These are phyloP conservation scores for Cryptococcus hybrid DNA, from an alignment of 1,284 basidiomycete species.

Conservation along the genomic window DNA sequence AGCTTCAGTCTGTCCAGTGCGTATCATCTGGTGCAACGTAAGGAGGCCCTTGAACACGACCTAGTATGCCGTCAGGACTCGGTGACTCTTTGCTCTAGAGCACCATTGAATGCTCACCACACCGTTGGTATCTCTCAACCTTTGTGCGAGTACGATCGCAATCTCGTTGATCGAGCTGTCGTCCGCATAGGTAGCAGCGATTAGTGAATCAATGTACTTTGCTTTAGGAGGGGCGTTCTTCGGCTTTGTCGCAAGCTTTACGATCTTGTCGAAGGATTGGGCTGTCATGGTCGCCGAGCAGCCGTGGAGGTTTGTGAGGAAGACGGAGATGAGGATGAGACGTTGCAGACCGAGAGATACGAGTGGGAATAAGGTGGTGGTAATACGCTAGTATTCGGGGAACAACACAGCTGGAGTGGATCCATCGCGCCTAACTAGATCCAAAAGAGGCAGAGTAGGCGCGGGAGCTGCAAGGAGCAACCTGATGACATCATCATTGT, in stretches of 20 bases:
- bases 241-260: slow-evolving; percentile 91
- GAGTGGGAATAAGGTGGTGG: not conserved
- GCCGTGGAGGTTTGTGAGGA: too few relatives aligned
- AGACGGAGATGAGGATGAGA: too few relatives aligned
- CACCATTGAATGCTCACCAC: slow-evolving; percentile 59
- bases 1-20: slow-evolving; percentile 89
- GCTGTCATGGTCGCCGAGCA: slow-evolving; percentile 14
- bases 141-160: slow-evolving; percentile 75
- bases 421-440: too few relatives aligned
- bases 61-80: slow-evolving; percentile 49
- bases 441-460: too few relatives aligned
- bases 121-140: slow-evolving; percentile 85
- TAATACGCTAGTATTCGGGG: slow-evolving; percentile 53
- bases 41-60: slow-evolving; percentile 96
- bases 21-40: slow-evolving; percentile 92
- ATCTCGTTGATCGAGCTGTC: slow-evolving; percentile 91
- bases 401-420: slow-evolving; percentile 30
- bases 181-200: slow-evolving; percentile 89
- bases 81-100: not conserved
- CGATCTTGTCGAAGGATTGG: slow-evolving; percentile 52
- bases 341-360: too few relatives aligned
- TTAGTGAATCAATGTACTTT: slow-evolving; percentile 69
- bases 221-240: slow-evolving; percentile 90
- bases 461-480: too few relatives aligned
- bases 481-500: too few relatives aligned